Evolutionary conservation across 1,139 yeast species (phyloP).

Genomic region (Yamadazyma taylorii): DNA sequence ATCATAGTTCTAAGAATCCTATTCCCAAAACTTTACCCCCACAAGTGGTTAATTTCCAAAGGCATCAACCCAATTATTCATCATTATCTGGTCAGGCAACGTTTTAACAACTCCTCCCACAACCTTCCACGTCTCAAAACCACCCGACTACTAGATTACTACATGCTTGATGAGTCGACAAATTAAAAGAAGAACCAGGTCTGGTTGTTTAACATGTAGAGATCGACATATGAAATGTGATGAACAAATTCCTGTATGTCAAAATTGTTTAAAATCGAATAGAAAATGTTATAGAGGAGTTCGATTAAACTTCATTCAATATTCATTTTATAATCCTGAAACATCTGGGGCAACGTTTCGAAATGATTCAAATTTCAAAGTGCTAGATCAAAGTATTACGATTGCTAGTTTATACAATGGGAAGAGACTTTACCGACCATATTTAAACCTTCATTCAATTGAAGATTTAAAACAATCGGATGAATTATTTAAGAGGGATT

Average conservation of each 20-base stretch:
- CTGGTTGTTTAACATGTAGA: constrained; percentile 50
- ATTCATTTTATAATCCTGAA: constrained; percentile 40
- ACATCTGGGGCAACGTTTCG: constrained; percentile 10
- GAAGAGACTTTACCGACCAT: constrained; percentile 30
- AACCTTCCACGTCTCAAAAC: too few relatives aligned
- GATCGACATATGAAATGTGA: constrained; percentile 52
- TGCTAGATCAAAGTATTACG: constrained; percentile 45
- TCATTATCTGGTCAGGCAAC: too few relatives aligned
- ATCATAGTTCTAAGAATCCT: too few relatives aligned
- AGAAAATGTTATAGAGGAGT: constrained; percentile 46
- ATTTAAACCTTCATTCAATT: constrained; percentile 29
- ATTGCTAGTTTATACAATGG: constrained; percentile 43
- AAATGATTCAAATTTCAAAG: constrained; percentile 12
- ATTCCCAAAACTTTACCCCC: too few relatives aligned
- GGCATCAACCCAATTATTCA: too few relatives aligned
- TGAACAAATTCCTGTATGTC: constrained; percentile 47
- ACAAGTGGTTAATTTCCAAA: too few relatives aligned
- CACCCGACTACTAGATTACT: too few relatives aligned
- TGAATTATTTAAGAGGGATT: constrained; percentile 31
- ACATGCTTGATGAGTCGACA: constrained; percentile 9
- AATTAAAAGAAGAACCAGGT: constrained; percentile 38
- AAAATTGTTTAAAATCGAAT: constrained; percentile 43
- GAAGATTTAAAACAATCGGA: constrained; percentile 36
- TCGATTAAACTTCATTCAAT: constrained; percentile 47
- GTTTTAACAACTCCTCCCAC: not conserved